phyloP scores from a whole-genome alignment of 306 rosid genomes.

The Gynostemma pentaphyllum region DNA sequence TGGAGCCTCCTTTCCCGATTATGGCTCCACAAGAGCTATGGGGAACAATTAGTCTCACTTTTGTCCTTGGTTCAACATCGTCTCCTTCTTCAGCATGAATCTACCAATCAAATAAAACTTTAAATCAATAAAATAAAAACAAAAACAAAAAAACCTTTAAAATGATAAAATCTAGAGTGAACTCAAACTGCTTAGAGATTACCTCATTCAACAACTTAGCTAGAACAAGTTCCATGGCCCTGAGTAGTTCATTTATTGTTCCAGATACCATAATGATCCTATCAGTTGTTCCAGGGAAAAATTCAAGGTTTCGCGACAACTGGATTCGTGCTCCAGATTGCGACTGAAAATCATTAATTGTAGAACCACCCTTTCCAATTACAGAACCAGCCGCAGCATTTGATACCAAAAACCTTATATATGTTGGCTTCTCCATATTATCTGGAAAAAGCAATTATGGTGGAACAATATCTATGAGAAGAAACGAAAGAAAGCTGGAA shows the following conservation, averaged over 20 bases:
- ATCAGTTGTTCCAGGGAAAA: conserved; percentile 97
- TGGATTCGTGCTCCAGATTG: conserved; percentile 98
- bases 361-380: conserved; percentile 98
- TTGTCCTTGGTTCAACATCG: conserved; percentile 75
- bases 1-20: conserved; percentile 97
- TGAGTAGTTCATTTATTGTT: conserved; percentile 53
- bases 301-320: conserved; percentile 89
- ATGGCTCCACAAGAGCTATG: conserved; percentile 98
- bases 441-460: conserved; percentile 39
- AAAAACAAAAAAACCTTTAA: neutral
- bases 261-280: conserved; percentile 98
- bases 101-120: conserved; percentile 25
- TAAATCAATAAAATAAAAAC: conserved; percentile 15
- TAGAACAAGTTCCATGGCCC: conserved; percentile 86
- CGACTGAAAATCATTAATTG: conserved; percentile 97
- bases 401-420: conserved; percentile 87
- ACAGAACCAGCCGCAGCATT: conserved; percentile 99
- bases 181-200: conserved; percentile 16
- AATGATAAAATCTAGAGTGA: neutral
- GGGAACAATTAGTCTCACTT: conserved; percentile 89
- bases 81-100: conserved; percentile 73
- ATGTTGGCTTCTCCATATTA: conserved; percentile 68
- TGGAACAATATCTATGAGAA: conserved; percentile 3
- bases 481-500: neutral
- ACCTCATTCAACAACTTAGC: conserved; percentile 94